Conservation (phyloP, 2,329 filamentous ascomycete species). For the Hymenoscyphus repandus region DNA sequence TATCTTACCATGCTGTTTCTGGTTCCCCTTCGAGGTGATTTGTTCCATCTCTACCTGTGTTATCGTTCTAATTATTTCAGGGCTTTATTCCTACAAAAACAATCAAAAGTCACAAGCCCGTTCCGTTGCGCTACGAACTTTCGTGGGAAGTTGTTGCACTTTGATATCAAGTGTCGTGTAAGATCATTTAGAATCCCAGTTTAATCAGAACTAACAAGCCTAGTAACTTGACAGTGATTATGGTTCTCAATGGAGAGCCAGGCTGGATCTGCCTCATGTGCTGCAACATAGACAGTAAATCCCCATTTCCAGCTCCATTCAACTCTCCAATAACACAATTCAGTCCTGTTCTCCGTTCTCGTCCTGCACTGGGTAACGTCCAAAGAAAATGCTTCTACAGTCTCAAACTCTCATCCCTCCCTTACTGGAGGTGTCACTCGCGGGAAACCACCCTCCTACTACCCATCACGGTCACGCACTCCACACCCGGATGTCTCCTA, state of each 20-base stretch:
- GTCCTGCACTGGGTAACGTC: slow-evolving; percentile 57
- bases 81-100: slow-evolving; percentile 50
- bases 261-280: slow-evolving; percentile 62
- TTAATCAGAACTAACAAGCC: not conserved
- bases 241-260: slow-evolving; percentile 54
- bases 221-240: slow-evolving; percentile 54
- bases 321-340: not conserved
- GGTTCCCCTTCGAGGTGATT: slow-evolving; percentile 50
- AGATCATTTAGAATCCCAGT: no score
- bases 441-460: not conserved
- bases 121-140: slow-evolving; percentile 51
- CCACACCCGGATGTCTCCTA: not conserved
- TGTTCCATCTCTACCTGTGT: not conserved
- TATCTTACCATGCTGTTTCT: slow-evolving; percentile 61
- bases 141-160: slow-evolving; percentile 53
- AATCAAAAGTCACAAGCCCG: slow-evolving; percentile 40
- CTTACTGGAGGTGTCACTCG: slow-evolving; percentile 1
- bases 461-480: slow-evolving; percentile 4
- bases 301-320: not conserved
- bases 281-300: slow-evolving; percentile 57
- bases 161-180: slow-evolving; percentile 53
- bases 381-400: slow-evolving; percentile 32
- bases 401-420: slow-evolving; percentile 5
- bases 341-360: slow-evolving; percentile 54
- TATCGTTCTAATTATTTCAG: no score